Percentiles rank a stretch among this genome's conserved stretches.
phyloP scores from a whole-genome alignment of 805 yeast genomes.

The Metschnikowia gruessii region DNA sequence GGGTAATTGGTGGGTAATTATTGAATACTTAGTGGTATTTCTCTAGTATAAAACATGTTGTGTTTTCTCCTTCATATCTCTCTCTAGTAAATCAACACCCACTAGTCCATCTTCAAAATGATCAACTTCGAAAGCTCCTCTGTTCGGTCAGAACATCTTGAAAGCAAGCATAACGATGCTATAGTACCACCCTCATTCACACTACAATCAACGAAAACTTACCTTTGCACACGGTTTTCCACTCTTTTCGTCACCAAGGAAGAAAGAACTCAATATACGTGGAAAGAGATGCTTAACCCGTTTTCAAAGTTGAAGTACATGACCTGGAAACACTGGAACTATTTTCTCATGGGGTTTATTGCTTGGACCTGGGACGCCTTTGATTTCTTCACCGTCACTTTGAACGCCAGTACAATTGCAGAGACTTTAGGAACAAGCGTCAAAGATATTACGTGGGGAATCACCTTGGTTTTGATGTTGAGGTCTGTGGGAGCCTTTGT shows the following conservation, averaged over 20 bases:
- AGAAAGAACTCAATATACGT: slow-evolving; percentile 34
- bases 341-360: slow-evolving; percentile 49
- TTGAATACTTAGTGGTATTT: too few species aligned
- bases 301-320: slow-evolving; percentile 26
- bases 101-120: too few species aligned
- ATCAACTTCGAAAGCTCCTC: too few species aligned
- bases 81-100: too few species aligned
- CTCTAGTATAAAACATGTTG: too few species aligned
- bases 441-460: slow-evolving; percentile 64
- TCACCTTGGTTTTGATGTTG: slow-evolving; percentile 65
- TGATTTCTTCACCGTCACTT: slow-evolving; percentile 58
- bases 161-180: slow-evolving; percentile 9
- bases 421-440: slow-evolving; percentile 41
- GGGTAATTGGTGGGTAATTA: too few species aligned
- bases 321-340: slow-evolving; percentile 45
- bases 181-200: slow-evolving; percentile 30
- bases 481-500: slow-evolving; percentile 62
- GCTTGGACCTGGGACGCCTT: slow-evolving; percentile 69
- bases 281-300: slow-evolving; percentile 55
- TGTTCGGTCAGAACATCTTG: too few species aligned
- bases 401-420: slow-evolving; percentile 50
- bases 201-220: slow-evolving; percentile 29
- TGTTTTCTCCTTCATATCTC: too few species aligned
- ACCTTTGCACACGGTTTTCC: slow-evolving; percentile 46
- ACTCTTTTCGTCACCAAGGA: slow-evolving; percentile 47